Evolutionary conservation across 805 yeast genomes (phyloP), one percentile per base, ranked within the genome.

Genomic region (Hanseniaspora lachancei): DNA sequence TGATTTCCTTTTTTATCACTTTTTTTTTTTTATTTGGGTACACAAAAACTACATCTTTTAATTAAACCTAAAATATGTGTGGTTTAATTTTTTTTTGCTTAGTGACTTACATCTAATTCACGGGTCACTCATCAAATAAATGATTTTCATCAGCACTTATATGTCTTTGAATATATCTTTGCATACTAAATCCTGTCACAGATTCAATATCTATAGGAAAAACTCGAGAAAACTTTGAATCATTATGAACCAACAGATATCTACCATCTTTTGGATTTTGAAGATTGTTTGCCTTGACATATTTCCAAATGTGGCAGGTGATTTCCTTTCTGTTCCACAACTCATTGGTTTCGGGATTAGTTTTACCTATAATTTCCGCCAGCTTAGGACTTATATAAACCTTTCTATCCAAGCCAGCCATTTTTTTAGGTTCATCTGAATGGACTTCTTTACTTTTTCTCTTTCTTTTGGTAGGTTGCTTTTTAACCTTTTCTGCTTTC

Each of bases 191-290:
- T 68, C 77, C 74, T 15, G 76, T 71, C 38, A 78, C 74, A 67
- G 62, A 72, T 58, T 74, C 73, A n/a, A 84, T 84, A 65, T 83
- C 82, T 1, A 82, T 60, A 2, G 70, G 71, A 54, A 67, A 68
- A 69, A 84, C 66, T 57, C 68, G 18, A 6, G 38, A n/a, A 18
- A 52, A 73, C 0, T 74, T 84, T 61, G 83, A 88, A 62, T 87
- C 82, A 12, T 43, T 52, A 15, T 52, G 20, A 18, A 52, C 39
- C 3, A 77, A 18, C 6, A 86, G 81, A 57, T 79, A 80, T 54
- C 91, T 72, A 59, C 76, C 74, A 66, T 86, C 86, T 1, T 70
- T 62, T 1, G 89, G 85, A 59, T 84, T 79, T 64, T 86, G 95
- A 34, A 86, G 67, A 32, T 77, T 66, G 58, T 83, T 64, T 12